Base-by-base conservation (phyloP, 345 rosid species). In the Hypericum androsaemum region DNA sequence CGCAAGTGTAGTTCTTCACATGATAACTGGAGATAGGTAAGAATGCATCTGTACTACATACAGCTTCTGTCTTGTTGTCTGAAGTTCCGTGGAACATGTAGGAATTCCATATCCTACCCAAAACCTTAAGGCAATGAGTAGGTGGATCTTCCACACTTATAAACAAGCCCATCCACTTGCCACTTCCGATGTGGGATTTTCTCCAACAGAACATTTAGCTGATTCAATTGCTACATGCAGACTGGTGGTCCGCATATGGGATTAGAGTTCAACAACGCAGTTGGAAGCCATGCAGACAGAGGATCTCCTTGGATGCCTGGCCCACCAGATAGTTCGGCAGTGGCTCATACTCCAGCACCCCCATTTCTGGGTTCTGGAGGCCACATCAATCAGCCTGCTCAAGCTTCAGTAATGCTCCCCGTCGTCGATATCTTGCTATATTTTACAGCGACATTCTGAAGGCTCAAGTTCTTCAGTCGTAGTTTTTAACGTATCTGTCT, bases 261-360 rank as follows among this genome's bases (percentile, higher is more conserved):
- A 43, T 57, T 74, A 7, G 89, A 85, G 38, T 79, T 63, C 66
- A 70, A 64, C 74, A 80, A 73, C 65, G 92, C 78, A 54, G 58
- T 59, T 58, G 86, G 80, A 47, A 73, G 66, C 56, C 81, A 75
- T 54, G 66, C 70, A 16, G 96, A 88, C 50, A 68, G 95, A 75
- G 94, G 87, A 65, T 60, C 89, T 41, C 70, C 86, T 52, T 84
- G 94, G 98, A 78, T 83, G 69, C 58, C 86, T 55, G 79, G 80
- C 58, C 84, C 66, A n/a, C 63, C 79, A 43, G 96, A 90, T 39
- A 71, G 73, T 71, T 73, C 78, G 32, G 39, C 66, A 46, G 53
- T 66, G 56, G 8, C 74, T 32, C 92, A 80, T 68, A 80, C 75
- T 62, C 73, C 79, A 56, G 86, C 79, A 44, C 74, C 82, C 51